A percentile compares a stretch with the other conserved stretches of the same genome.
phyloP scores from a whole-genome alignment of 805 yeast genomes.

The Groenewaldozyma salmanticensis region DNA sequence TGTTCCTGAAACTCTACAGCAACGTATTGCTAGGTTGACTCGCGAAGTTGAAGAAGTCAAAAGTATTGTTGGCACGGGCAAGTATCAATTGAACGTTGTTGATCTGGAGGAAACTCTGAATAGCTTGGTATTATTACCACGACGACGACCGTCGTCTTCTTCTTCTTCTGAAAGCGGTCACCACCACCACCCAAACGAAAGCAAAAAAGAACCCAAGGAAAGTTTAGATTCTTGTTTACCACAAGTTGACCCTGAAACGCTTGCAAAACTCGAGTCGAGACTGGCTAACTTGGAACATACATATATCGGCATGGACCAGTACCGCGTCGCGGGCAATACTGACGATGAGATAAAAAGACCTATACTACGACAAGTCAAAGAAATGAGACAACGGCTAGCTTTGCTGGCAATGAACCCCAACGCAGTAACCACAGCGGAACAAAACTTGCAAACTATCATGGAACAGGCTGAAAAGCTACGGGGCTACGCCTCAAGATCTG shows the following conservation, averaged over 20 bases:
- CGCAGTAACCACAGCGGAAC: constrained; percentile 2
- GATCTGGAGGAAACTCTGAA: constrained; percentile 5
- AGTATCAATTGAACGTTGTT: constrained; percentile 15
- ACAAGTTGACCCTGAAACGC: background rate
- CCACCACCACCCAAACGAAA: too few relatives aligned
- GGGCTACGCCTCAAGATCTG: constrained; percentile 1
- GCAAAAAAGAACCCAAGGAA: background rate
- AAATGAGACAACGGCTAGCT: constrained; percentile 7
- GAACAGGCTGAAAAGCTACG: constrained; percentile 2
- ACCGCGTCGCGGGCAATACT: too few relatives aligned
- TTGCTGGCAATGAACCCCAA: constrained; percentile 7
- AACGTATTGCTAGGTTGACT: constrained; percentile 13
- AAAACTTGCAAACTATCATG: constrained; percentile 8
- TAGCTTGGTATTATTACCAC: too few relatives aligned
- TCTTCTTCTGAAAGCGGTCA: too few relatives aligned
- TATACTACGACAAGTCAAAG: constrained; percentile 4
- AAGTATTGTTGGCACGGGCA: constrained; percentile 15
- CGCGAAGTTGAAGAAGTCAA: constrained; percentile 16
- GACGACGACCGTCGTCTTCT: too few relatives aligned
- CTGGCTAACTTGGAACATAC: constrained; percentile 21
- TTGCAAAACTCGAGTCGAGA: constrained; percentile 20
- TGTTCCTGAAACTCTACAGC: constrained; percentile 10
- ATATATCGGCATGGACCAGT: too few relatives aligned
- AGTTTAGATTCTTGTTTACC: background rate
- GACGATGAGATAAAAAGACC: constrained; percentile 1